Evolutionary conservation across 106 monocot species (phyloP).

Genomic region (Ottelia alismoides): DNA sequence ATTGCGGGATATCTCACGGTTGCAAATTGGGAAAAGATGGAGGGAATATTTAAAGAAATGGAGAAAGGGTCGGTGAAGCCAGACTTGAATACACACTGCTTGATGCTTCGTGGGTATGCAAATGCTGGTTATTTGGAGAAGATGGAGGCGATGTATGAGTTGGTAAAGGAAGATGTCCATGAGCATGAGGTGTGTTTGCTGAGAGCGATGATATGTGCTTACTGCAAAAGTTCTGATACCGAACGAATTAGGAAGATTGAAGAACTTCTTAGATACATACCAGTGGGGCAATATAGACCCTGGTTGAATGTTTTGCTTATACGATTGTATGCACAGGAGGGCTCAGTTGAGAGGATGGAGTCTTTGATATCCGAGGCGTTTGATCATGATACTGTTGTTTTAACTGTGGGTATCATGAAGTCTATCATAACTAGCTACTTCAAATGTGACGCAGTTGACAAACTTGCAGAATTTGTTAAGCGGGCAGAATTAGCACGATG

Average conservation of each 20-base stretch:
- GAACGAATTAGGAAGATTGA: slow-evolving; percentile 45
- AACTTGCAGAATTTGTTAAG: too few relatives aligned
- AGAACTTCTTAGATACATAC: slow-evolving; percentile 21
- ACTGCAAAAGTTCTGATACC: slow-evolving; percentile 20
- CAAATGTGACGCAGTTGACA: too few relatives aligned
- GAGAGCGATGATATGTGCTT: slow-evolving; percentile 59
- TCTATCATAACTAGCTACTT: slow-evolving; percentile 52
- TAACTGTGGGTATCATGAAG: slow-evolving; percentile 34
- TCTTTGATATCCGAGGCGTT: slow-evolving; percentile 44
- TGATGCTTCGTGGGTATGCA: slow-evolving; percentile 73
- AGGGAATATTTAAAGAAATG: slow-evolving; percentile 30
- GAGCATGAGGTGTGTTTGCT: slow-evolving; percentile 11
- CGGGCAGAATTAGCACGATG: slow-evolving; percentile 74
- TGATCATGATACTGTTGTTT: slow-evolving; percentile 19
- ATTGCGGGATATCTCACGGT: slow-evolving; percentile 61
- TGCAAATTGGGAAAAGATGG: slow-evolving; percentile 67
- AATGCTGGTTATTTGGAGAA: slow-evolving; percentile 37
- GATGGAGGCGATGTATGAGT: slow-evolving; percentile 55
- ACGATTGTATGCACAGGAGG: slow-evolving; percentile 76
- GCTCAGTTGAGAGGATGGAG: slow-evolving; percentile 54
- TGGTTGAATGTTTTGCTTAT: too few relatives aligned
- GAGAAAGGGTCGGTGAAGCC: slow-evolving; percentile 25
- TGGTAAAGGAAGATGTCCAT: slow-evolving; percentile 25
- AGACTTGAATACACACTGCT: slow-evolving; percentile 24
- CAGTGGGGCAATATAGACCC: slow-evolving; percentile 37